Percentiles rank a stretch among this genome's conserved stretches.
These are phyloP conservation scores for Malassezia japonica DNA, from an alignment of 1,284 basidiomycete species.

Conservation along the genomic window DNA sequence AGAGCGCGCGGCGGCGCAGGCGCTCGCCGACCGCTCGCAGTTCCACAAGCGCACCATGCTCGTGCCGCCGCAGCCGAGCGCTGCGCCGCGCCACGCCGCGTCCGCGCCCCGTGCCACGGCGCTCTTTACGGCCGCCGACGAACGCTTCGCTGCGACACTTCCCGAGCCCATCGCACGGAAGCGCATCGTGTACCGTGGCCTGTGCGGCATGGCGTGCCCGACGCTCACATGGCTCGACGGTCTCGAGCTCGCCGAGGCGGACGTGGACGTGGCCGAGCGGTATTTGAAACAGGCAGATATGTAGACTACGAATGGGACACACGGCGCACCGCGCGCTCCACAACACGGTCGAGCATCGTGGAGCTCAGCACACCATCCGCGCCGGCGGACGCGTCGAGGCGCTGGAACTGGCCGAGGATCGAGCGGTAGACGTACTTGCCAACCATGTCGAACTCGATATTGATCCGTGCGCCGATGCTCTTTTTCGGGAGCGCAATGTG, in stretches of 20 bases:
- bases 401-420: conserved; percentile 9
- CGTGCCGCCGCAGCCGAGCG: conserved; percentile 10
- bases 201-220: conserved; percentile 41
- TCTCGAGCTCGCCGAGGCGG: conserved; percentile 27
- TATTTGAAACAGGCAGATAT: conserved; percentile 17
- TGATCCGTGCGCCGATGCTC: conserved; percentile 40
- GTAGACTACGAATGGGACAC: conserved; percentile 1
- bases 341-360: conserved; percentile 36
- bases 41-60: conserved; percentile 38
- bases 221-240: conserved; percentile 43
- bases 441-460: conserved; percentile 47
- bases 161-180: conserved; percentile 23
- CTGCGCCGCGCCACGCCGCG: background rate
- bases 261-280: conserved; percentile 30
- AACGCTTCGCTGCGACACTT: conserved; percentile 32
- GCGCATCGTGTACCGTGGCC: conserved; percentile 36
- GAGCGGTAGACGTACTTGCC: conserved; percentile 43
- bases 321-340: conserved; percentile 5
- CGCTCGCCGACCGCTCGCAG: conserved; percentile 34
- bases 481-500: conserved; percentile 40
- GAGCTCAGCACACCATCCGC: background rate
- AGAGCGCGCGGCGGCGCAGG: conserved; percentile 18
- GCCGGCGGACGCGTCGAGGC: background rate
- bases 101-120: conserved; percentile 18
- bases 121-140: conserved; percentile 29